Evolutionary conservation across 2,329 filamentous ascomycete genomes (phyloP).

Genomic region (Cytospora piceicola): DNA sequence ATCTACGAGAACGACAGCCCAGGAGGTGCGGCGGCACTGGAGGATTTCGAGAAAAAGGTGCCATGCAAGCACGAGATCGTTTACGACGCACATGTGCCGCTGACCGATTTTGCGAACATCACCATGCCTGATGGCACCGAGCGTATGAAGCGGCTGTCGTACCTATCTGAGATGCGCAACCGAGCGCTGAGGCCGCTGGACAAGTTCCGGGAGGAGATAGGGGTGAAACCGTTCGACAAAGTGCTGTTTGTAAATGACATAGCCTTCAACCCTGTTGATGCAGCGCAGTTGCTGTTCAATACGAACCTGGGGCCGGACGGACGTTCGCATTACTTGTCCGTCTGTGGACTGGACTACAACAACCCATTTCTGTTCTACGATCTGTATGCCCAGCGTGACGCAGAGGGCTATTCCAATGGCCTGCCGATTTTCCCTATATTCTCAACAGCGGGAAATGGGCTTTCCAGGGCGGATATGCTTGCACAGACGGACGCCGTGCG

Average conservation of each 20-base stretch:
- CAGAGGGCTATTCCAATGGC: slow-evolving; percentile 64
- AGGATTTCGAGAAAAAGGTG: slow-evolving; percentile 52
- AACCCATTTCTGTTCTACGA: slow-evolving; percentile 73
- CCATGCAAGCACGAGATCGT: slow-evolving; percentile 57
- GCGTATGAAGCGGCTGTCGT: slow-evolving; percentile 74
- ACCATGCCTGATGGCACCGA: slow-evolving; percentile 64
- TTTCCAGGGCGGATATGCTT: slow-evolving; percentile 66
- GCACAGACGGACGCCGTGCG: slow-evolving; percentile 65
- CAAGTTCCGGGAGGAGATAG: slow-evolving; percentile 42
- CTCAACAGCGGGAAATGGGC: slow-evolving; percentile 53
- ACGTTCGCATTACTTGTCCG: slow-evolving; percentile 63
- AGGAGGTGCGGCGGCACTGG: slow-evolving; percentile 58
- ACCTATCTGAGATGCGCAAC: slow-evolving; percentile 74
- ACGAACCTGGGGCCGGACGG: slow-evolving; percentile 60
- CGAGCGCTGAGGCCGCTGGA: slow-evolving; percentile 68
- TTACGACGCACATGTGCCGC: slow-evolving; percentile 61
- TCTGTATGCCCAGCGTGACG: slow-evolving; percentile 71
- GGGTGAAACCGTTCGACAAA: slow-evolving; percentile 54
- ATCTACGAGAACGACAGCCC: slow-evolving; percentile 73
- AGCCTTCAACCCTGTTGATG: slow-evolving; percentile 53
- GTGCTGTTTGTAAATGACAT: slow-evolving; percentile 73
- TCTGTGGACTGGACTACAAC: slow-evolving; percentile 73
- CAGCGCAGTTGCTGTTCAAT: slow-evolving; percentile 62
- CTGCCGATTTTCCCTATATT: slow-evolving; percentile 73
- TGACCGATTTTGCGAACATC: slow-evolving; percentile 60